Evolutionary conservation across 2,329 filamentous ascomycete species (phyloP).

Genomic region (Neoscytalidium dimidiatum): DNA sequence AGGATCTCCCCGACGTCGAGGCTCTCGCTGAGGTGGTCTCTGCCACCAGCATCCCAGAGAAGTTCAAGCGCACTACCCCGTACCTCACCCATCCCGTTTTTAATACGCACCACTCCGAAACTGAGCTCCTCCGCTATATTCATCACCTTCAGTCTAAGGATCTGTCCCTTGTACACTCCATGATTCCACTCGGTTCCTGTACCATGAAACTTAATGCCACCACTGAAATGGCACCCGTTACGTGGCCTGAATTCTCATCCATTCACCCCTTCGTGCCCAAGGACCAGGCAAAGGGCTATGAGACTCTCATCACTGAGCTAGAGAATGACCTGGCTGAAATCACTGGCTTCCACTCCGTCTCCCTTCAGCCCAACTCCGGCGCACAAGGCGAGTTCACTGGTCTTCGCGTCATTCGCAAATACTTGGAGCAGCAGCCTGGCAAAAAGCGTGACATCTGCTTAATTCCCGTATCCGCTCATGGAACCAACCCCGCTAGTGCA

Average conservation of each 20-base stretch:
- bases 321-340: conserved; percentile 75
- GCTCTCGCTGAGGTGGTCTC: conserved; percentile 18
- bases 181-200: conserved; percentile 96
- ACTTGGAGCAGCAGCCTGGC: conserved; percentile 66
- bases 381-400: conserved; percentile 95
- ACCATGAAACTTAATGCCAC: conserved; percentile 98
- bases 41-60: conserved; percentile 49
- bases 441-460: conserved; percentile 86
- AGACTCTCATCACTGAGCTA: conserved; percentile 69
- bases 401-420: conserved; percentile 83
- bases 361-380: conserved; percentile 91
- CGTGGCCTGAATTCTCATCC: conserved; percentile 72
- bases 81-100: conserved; percentile 92
- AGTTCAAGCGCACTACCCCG: conserved; percentile 68
- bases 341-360: conserved; percentile 87
- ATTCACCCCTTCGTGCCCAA: conserved; percentile 78
- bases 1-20: conserved; percentile 43
- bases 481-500: conserved; percentile 92
- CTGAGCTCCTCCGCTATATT: conserved; percentile 91
- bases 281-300: conserved; percentile 67
- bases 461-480: conserved; percentile 92
- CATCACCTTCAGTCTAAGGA: conserved; percentile 93
- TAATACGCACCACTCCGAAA: conserved; percentile 93
- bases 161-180: conserved; percentile 89
- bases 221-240: conserved; percentile 87